A percentile compares a stretch with the other conserved stretches of the same genome.
Conservation (phyloP, 2,329 filamentous ascomycete species). For the Colletotrichum tanaceti region DNA sequence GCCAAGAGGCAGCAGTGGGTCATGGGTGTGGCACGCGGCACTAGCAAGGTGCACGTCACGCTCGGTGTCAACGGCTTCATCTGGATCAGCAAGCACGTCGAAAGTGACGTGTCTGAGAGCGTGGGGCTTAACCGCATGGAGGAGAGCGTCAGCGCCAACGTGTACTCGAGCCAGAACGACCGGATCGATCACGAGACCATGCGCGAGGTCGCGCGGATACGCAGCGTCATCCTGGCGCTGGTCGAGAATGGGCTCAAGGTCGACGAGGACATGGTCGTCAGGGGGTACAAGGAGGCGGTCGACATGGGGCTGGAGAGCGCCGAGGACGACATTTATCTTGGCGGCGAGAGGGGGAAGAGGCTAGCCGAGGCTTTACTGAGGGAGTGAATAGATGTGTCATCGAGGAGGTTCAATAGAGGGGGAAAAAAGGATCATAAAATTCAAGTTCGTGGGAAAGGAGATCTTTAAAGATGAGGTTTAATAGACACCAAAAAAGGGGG, state of each 20-base stretch:
- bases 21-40: conserved; percentile 66
- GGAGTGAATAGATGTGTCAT: conserved; percentile 18
- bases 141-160: conserved; percentile 83
- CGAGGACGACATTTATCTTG: conserved; percentile 70
- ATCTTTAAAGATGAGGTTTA: conserved; percentile 24
- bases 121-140: conserved; percentile 88
- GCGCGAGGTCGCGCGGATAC: conserved; percentile 86
- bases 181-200: conserved; percentile 80
- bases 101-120: conserved; percentile 66
- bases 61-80: conserved; percentile 97
- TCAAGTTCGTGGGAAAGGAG: conserved; percentile 8
- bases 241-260: conserved; percentile 86
- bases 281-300: conserved; percentile 83
- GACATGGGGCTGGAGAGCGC: conserved; percentile 75
- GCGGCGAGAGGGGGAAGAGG: conserved; percentile 66
- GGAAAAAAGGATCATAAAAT: neutral
- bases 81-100: conserved; percentile 89
- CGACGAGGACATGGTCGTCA: conserved; percentile 88
- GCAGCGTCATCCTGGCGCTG: conserved; percentile 83
- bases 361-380: conserved; percentile 57
- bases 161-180: conserved; percentile 97
- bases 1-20: conserved; percentile 90
- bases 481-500: conserved; percentile 24
- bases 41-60: conserved; percentile 82
- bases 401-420: neutral